Evolutionary conservation across 805 yeast species (phyloP).

Genomic region (Wickerhamomyces strasburgensis): DNA sequence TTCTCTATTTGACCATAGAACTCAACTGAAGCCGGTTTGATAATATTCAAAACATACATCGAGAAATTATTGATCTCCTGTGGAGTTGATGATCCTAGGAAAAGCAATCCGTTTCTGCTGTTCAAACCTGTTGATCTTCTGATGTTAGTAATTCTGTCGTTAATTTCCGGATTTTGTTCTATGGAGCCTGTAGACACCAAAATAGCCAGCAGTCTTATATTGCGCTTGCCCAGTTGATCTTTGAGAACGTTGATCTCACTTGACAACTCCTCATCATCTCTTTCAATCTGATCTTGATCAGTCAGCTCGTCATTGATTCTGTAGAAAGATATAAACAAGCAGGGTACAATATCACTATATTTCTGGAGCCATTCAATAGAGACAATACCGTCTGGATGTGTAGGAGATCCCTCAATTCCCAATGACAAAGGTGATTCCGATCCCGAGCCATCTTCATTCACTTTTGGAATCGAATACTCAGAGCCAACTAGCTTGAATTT

Average conservation of each 20-base stretch:
- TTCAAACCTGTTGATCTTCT: slow-evolving; percentile 40
- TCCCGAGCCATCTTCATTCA: slow-evolving; percentile 2
- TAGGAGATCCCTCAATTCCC: slow-evolving; percentile 18
- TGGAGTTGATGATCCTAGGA: slow-evolving; percentile 32
- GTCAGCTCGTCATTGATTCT: slow-evolving; percentile 32
- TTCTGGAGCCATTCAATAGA: slow-evolving; percentile 51
- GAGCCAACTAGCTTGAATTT: slow-evolving; percentile 29
- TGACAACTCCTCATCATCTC: slow-evolving; percentile 30
- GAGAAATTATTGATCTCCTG: slow-evolving; percentile 38
- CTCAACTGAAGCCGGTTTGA: slow-evolving; percentile 38
- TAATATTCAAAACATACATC: slow-evolving; percentile 32
- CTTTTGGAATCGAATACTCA: slow-evolving; percentile 21
- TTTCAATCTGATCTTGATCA: slow-evolving; percentile 19
- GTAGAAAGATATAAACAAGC: slow-evolving; percentile 41
- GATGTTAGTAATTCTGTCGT: slow-evolving; percentile 31
- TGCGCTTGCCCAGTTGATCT: slow-evolving; percentile 25
- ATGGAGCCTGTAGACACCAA: slow-evolving; percentile 29
- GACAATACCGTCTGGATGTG: slow-evolving; percentile 30
- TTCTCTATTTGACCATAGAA: slow-evolving; percentile 39
- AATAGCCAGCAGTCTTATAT: slow-evolving; percentile 32
- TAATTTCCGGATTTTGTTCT: slow-evolving; percentile 28
- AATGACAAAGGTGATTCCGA: slow-evolving; percentile 7
- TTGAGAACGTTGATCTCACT: slow-evolving; percentile 34
- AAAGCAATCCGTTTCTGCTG: slow-evolving; percentile 39
- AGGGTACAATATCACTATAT: slow-evolving; percentile 43